Evolutionary conservation across 495 filamentous ascomycete genomes (phyloP).

Genomic region (Aspergillus ostianus): DNA sequence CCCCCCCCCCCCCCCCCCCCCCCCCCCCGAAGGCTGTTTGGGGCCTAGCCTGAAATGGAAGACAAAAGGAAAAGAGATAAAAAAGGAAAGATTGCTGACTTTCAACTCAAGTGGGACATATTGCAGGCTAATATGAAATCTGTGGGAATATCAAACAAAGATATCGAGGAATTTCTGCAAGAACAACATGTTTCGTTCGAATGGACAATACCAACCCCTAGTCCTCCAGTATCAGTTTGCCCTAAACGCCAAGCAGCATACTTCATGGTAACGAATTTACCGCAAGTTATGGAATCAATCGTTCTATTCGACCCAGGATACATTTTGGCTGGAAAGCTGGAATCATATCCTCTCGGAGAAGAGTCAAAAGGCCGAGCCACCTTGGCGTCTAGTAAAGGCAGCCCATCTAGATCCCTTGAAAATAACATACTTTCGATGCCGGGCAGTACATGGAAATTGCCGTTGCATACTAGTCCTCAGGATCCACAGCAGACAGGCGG

Average conservation of each 20-base stretch:
- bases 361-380: background rate
- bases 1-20: no score
- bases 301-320: background rate
- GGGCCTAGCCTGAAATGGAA: background rate
- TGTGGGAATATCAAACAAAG: background rate
- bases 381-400: background rate
- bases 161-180: background rate
- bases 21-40: no score
- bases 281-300: background rate
- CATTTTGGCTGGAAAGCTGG: background rate
- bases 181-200: background rate
- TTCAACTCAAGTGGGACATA: background rate
- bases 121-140: background rate
- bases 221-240: background rate
- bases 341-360: background rate
- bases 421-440: background rate
- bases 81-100: background rate
- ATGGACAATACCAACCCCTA: background rate
- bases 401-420: background rate
- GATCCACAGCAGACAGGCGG: background rate
- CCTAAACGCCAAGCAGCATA: background rate
- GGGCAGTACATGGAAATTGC: background rate
- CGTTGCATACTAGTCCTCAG: background rate
- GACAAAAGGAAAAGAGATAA: no score
- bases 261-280: background rate